Conservation (phyloP, 1,284 basidiomycete genomes). For the Heterobasidion parviporum region DNA sequence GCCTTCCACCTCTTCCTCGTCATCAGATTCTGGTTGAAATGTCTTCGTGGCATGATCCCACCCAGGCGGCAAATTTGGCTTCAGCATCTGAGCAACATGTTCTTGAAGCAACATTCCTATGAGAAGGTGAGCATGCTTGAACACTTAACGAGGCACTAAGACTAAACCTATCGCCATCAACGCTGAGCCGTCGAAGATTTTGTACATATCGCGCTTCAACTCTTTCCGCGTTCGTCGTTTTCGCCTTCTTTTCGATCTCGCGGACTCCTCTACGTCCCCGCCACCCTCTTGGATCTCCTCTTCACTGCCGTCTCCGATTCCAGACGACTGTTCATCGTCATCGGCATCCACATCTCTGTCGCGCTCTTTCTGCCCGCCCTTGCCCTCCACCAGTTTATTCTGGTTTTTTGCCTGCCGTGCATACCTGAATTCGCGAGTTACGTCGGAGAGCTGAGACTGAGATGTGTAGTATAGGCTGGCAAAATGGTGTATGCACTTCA, state of each 20-base stretch:
- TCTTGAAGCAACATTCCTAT: constrained; percentile 64
- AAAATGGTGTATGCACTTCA: constrained; percentile 63
- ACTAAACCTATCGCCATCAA: constrained; percentile 58
- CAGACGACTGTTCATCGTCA: too few species aligned
- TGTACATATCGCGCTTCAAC: constrained; percentile 54
- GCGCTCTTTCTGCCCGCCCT: too few species aligned
- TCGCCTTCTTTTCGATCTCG: background rate
- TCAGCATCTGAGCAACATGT: constrained; percentile 38
- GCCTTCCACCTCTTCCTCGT: constrained; percentile 4
- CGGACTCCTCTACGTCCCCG: background rate
- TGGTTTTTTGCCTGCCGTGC: constrained; percentile 13
- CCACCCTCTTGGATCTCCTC: background rate
- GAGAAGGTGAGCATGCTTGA: background rate
- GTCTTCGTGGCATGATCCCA: constrained; percentile 26
- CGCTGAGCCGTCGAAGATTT: constrained; percentile 60
- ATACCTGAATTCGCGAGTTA: constrained; percentile 35
- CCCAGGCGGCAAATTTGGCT: constrained; percentile 28
- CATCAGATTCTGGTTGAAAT: constrained; percentile 5
- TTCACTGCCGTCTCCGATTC: background rate
- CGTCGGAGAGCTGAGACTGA: constrained; percentile 47
- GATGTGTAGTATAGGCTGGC: constrained; percentile 54
- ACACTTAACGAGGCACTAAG: background rate
- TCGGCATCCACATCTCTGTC: too few species aligned
- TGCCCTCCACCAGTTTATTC: background rate
- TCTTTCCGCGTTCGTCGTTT: constrained; percentile 6